Base-by-base conservation (phyloP, 345 rosid species). In the Brassica cretica region DNA sequence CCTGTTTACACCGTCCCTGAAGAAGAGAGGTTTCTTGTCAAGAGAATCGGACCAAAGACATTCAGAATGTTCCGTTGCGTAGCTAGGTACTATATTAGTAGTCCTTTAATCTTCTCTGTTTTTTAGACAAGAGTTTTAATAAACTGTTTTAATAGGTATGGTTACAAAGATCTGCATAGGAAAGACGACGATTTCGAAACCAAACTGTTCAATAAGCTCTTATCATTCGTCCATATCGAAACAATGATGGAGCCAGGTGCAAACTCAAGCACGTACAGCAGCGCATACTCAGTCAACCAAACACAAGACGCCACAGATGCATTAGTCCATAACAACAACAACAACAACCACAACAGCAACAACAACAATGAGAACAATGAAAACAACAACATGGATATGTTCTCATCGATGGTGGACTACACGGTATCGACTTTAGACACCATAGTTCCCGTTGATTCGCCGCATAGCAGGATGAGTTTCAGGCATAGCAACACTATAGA, bases 1-100 rank as follows among this genome's bases (percentile, higher is more conserved):
- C 94, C 97, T 1, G 97, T 91, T 71, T 91, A 87, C 86, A 91
- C 93, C 0, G 97, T 91, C 60, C 89, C 90, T 0, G 93, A 89
- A 84, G 97, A 87, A 44, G 97, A 92, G 73, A 76, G 97, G 87
- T 92, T 86, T 82, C 86, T 92, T 15, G 93, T 92, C 51, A 90
- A 87, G 80, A 78, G 95, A 72, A 89, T 92, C 6, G 94, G 97
- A 49, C 95, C 97, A 14, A 92, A 87, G 81, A 86, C 37, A 35
- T 92, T 88, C 78, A 89, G 87, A 82, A 88, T 90, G 88, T 92
- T 90, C 81, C 89, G 97, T 0, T 92, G 97, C 27, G 89, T 92
- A 0, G 95, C 93, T 5, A 87, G 95, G 84, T 81, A 76, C 27
- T 51, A 46, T 35, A 6, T 6, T 46, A 41, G 49, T 35, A 35